These are phyloP conservation scores for Geotrichum phurueaensis DNA, from an alignment of 1,139 yeast species.

Conservation along the genomic window DNA sequence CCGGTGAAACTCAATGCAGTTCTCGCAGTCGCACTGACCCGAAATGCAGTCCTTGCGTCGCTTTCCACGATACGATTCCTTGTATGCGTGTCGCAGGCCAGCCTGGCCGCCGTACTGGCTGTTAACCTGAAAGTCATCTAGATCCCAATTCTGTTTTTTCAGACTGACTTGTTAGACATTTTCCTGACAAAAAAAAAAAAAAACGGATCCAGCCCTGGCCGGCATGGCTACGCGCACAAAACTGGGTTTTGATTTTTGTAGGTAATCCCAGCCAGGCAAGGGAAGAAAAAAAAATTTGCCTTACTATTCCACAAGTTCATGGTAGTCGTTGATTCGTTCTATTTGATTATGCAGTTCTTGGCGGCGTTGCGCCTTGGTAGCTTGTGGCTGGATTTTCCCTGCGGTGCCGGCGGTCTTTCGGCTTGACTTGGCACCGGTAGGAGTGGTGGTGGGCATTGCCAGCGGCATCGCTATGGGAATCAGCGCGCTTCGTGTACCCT, in stretches of 20 bases:
- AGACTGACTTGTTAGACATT: conserved; percentile 4
- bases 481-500: neutral
- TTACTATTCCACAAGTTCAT: conserved; percentile 6
- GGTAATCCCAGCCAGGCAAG: neutral
- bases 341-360: neutral
- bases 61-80: conserved; percentile 27
- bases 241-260: neutral
- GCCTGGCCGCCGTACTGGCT: conserved; percentile 22
- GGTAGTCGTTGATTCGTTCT: neutral
- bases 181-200: too few species aligned
- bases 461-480: neutral
- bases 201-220: neutral
- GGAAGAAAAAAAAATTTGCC: neutral
- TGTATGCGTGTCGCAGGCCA: conserved; percentile 22
- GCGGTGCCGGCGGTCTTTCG: neutral
- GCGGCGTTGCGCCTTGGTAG: neutral
- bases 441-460: neutral
- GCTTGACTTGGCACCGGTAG: neutral
- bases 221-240: neutral
- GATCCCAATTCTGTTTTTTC: conserved; percentile 22
- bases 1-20: neutral
- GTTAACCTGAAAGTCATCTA: conserved; percentile 28
- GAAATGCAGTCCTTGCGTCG: conserved; percentile 16
- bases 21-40: neutral
- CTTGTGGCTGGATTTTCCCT: neutral